phyloP scores from a whole-genome alignment of 495 filamentous ascomycete genomes.

The Penicillium soppii region DNA sequence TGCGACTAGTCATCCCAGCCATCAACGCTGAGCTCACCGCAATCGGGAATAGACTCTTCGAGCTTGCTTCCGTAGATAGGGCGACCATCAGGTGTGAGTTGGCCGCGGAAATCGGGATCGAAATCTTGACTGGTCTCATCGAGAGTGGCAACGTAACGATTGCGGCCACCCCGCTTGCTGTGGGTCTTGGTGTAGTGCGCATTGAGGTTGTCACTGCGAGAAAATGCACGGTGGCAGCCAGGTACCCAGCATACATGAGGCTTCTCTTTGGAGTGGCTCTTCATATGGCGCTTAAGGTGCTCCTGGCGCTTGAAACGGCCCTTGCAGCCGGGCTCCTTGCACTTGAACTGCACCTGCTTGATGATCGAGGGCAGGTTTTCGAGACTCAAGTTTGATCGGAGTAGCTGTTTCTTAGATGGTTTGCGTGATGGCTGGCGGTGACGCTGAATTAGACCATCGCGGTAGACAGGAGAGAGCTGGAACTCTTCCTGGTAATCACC shows the following conservation, averaged over 20 bases:
- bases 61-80: slow-evolving; percentile 42
- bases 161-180: slow-evolving; percentile 49
- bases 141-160: slow-evolving; percentile 47
- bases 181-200: slow-evolving; percentile 51
- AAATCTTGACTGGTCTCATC: slow-evolving; percentile 46
- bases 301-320: slow-evolving; percentile 60
- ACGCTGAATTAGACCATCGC: slow-evolving; percentile 31
- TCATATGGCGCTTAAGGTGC: slow-evolving; percentile 64
- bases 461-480: slow-evolving; percentile 38
- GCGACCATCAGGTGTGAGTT: slow-evolving; percentile 43
- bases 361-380: slow-evolving; percentile 43
- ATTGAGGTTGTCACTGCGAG: slow-evolving; percentile 49
- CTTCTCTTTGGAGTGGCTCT: slow-evolving; percentile 56
- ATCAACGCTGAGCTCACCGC: slow-evolving; percentile 38
- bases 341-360: slow-evolving; percentile 49
- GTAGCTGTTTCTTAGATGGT: slow-evolving; percentile 36
- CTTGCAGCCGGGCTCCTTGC: slow-evolving; percentile 48
- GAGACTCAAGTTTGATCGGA: slow-evolving; percentile 39
- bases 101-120: slow-evolving; percentile 47
- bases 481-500: slow-evolving; percentile 42
- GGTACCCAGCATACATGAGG: slow-evolving; percentile 52
- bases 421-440: slow-evolving; percentile 40
- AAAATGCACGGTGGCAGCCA: slow-evolving; percentile 45
- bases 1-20: slow-evolving; percentile 31
- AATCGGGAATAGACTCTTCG: slow-evolving; percentile 37